phyloP scores from a whole-genome alignment of 306 rosid species.

The Trifolium dubium region DNA sequence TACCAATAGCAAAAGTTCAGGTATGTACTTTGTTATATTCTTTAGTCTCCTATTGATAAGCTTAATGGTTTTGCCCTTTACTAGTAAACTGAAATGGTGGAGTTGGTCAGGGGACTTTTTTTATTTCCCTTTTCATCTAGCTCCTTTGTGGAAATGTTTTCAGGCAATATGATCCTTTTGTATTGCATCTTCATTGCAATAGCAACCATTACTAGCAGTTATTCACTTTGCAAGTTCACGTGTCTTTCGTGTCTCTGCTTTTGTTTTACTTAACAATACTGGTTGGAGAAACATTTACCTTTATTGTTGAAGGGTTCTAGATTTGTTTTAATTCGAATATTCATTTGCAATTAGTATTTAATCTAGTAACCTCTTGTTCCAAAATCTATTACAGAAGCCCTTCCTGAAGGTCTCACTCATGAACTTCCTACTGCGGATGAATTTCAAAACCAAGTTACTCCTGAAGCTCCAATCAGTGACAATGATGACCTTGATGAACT shows the following conservation, averaged over 20 bases:
- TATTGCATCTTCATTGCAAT: background rate
- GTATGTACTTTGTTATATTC: constrained; percentile 48
- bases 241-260: background rate
- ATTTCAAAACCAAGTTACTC: constrained; percentile 36
- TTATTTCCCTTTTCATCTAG: too few species aligned
- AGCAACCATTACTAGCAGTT: background rate
- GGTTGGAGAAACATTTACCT: constrained; percentile 16
- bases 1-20: constrained; percentile 53
- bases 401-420: constrained; percentile 90
- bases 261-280: constrained; percentile 1
- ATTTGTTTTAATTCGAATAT: constrained; percentile 28
- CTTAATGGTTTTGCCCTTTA: constrained; percentile 1
- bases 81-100: constrained; percentile 8
- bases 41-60: constrained; percentile 10
- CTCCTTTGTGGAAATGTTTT: too few species aligned
- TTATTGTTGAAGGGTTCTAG: constrained; percentile 29
- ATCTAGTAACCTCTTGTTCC: constrained; percentile 8
- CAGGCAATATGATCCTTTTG: background rate
- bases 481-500: constrained; percentile 84
- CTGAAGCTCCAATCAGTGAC: constrained; percentile 46
- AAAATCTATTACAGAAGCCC: constrained; percentile 57
- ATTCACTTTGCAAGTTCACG: background rate
- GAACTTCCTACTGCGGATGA: constrained; percentile 91
- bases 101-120: too few species aligned
- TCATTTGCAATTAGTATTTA: constrained; percentile 5